Evolutionary conservation across 1,139 yeast species (phyloP), one percentile per base, ranked within the genome.

Genomic region (Meyerozyma sp.): DNA sequence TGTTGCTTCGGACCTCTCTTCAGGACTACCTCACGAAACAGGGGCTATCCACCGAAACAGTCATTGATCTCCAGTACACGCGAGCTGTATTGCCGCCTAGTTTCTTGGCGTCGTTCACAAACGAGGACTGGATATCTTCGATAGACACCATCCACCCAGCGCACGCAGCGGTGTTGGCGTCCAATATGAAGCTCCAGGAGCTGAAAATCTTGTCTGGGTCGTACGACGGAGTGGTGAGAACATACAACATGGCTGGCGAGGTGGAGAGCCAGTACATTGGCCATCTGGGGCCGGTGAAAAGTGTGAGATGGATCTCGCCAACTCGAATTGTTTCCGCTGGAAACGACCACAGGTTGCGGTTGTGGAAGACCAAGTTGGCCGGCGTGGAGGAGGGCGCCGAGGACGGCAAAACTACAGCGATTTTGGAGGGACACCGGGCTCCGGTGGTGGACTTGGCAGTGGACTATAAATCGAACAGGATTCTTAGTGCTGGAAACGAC

Each of bases 71-170:
- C 45, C 98, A 93, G 60, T 93, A 93, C 66, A 89, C 96, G 14
- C 77, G 96, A 53, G 91, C 96, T 1, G 87, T 91, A 38, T 75
- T 91, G 46, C 98, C 98, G 18, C 99, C 99, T 11, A 82, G 93
- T 35, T 91, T 81, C 59, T 72, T 90, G 51, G 90, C 95, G 9
- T 84, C 96, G 40, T 93, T 84, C 65, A 80, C 84, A 56, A 91
- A 91, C 58, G 96, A 91, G 51, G 99, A 93, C 65, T 93, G 99
- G 99, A 81, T 94, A 29, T 86, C 96, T 8, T 77, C 95, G 1
- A 75, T 91, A 39, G 81, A 81, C 57, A 65, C 82, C 29, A 64
- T 69, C 48, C 67, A 70, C 53, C 57, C 68, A 8, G 52, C 53
- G 45, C 59, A 66, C 20, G 42, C 44, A 23, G 55, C 63, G 11